These are phyloP conservation scores for Zhuliangozyma parablackwelliae DNA, from an alignment of 1,139 yeast species.

Conservation along the genomic window DNA sequence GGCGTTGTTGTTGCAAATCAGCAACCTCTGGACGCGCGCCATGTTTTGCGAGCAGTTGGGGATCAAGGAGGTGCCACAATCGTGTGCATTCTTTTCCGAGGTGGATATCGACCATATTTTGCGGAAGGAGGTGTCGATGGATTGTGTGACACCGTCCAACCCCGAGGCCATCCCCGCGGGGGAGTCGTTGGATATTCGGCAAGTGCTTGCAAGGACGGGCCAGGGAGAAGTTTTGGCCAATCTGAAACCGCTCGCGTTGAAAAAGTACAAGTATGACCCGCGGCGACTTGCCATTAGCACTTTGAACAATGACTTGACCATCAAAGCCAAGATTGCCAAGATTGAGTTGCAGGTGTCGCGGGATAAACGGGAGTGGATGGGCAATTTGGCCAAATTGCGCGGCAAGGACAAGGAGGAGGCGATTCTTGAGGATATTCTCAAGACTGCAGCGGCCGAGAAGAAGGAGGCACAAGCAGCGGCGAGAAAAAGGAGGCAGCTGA, in stretches of 20 bases:
- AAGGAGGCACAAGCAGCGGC: background rate
- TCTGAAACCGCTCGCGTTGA: constrained; percentile 7
- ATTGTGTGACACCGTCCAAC: constrained; percentile 89
- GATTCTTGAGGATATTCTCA: no score
- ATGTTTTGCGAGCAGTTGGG: constrained; percentile 94
- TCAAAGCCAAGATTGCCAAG: constrained; percentile 17
- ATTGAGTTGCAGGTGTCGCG: constrained; percentile 27
- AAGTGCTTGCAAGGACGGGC: constrained; percentile 39
- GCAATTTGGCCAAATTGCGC: constrained; percentile 2
- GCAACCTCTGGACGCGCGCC: constrained; percentile 94
- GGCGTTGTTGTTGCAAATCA: constrained; percentile 79
- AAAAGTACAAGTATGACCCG: constrained; percentile 15
- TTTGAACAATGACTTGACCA: constrained; percentile 18
- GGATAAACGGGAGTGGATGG: constrained; percentile 6
- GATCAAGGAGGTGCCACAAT: constrained; percentile 83
- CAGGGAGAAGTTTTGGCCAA: constrained; percentile 17
- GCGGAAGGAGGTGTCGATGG: constrained; percentile 84
- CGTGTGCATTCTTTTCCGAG: constrained; percentile 92
- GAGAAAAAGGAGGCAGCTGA: constrained; percentile 3
- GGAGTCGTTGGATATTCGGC: constrained; percentile 60
- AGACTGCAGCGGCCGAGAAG: background rate
- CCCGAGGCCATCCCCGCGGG: constrained; percentile 73
- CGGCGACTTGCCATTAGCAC: constrained; percentile 21
- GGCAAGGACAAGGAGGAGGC: no score
- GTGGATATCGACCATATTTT: constrained; percentile 87